These are phyloP conservation scores for Colletotrichum eremochloae DNA, from an alignment of 2,329 filamentous ascomycete species.

Conservation along the genomic window DNA sequence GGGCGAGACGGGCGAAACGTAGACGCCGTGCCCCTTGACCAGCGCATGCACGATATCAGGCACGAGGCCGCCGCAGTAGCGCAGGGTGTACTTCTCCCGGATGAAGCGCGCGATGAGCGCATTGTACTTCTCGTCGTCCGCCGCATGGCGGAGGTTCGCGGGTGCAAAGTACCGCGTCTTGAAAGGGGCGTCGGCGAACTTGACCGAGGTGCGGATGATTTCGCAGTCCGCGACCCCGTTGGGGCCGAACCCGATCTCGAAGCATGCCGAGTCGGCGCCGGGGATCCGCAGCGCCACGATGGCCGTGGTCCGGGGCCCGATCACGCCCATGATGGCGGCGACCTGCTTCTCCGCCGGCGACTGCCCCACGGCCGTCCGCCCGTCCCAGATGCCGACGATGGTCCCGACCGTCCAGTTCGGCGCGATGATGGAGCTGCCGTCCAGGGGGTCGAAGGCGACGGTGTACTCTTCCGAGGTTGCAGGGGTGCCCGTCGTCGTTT, in stretches of 20 bases:
- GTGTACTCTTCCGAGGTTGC: conserved; percentile 62
- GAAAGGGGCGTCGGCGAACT: conserved; percentile 54
- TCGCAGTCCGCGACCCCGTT: conserved; percentile 54
- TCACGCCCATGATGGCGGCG: conserved; percentile 65
- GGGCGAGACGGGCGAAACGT: conserved; percentile 68
- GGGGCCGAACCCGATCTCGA: conserved; percentile 59
- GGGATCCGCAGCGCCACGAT: conserved; percentile 67
- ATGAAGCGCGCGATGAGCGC: conserved; percentile 64
- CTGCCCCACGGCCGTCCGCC: conserved; percentile 58
- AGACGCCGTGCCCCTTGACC: conserved; percentile 73
- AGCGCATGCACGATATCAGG: conserved; percentile 72
- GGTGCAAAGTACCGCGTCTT: conserved; percentile 72
- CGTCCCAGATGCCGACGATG: conserved; percentile 72
- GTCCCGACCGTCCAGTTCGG: conserved; percentile 71
- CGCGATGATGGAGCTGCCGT: conserved; percentile 72
- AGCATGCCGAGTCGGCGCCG: conserved; percentile 55
- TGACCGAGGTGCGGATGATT: conserved; percentile 58
- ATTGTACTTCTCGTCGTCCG: conserved; percentile 64
- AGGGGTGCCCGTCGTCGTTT: background rate
- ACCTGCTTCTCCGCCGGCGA: conserved; percentile 58
- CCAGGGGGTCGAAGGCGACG: conserved; percentile 73
- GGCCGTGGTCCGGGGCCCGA: conserved; percentile 68
- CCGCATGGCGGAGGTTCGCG: conserved; percentile 70
- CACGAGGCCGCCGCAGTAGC: conserved; percentile 72
- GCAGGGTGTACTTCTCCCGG: conserved; percentile 67